Percentiles rank a stretch among this genome's conserved stretches.
These are phyloP conservation scores for Elaeagnus macrophylla DNA, from an alignment of 306 rosid species.

Conservation along the genomic window DNA sequence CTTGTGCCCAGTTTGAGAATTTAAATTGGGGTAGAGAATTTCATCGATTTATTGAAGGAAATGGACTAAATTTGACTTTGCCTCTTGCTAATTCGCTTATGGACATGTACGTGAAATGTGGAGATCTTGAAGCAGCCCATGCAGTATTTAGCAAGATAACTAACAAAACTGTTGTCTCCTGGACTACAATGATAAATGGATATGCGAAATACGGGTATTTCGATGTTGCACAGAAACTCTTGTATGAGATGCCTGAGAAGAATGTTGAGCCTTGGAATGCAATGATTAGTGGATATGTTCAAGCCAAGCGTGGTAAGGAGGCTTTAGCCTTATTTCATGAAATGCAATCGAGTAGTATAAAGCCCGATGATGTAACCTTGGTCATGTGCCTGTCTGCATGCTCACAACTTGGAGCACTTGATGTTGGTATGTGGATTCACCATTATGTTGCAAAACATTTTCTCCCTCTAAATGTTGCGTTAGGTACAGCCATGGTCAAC, in stretches of 20 bases:
- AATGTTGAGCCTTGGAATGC: slow-evolving; percentile 80
- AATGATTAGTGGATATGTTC: slow-evolving; percentile 63
- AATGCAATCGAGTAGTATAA: slow-evolving; percentile 53
- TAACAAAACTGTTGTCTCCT: slow-evolving; percentile 56
- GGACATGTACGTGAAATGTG: slow-evolving; percentile 77
- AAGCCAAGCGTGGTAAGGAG: slow-evolving; percentile 60
- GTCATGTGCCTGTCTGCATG: slow-evolving; percentile 69
- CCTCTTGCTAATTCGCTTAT: slow-evolving; percentile 61
- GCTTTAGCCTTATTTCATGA: slow-evolving; percentile 70
- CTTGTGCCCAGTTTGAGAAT: slow-evolving; percentile 64
- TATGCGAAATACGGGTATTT: slow-evolving; percentile 60
- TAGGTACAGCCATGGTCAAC: slow-evolving; percentile 76
- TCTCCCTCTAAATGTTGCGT: slow-evolving; percentile 39
- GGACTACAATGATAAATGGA: slow-evolving; percentile 72
- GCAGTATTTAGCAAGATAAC: slow-evolving; percentile 42
- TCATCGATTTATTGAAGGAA: slow-evolving; percentile 35
- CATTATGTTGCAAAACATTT: slow-evolving; percentile 44
- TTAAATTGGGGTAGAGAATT: slow-evolving; percentile 44
- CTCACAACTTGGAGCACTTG: slow-evolving; percentile 76
- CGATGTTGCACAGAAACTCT: slow-evolving; percentile 42
- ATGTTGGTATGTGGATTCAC: slow-evolving; percentile 75
- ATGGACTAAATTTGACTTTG: slow-evolving; percentile 41
- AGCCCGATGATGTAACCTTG: slow-evolving; percentile 62
- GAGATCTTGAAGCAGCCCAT: slow-evolving; percentile 41
- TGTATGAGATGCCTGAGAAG: slow-evolving; percentile 59